phyloP scores from a whole-genome alignment of 2,329 filamentous ascomycete species.

The Curvularia lunata region DNA sequence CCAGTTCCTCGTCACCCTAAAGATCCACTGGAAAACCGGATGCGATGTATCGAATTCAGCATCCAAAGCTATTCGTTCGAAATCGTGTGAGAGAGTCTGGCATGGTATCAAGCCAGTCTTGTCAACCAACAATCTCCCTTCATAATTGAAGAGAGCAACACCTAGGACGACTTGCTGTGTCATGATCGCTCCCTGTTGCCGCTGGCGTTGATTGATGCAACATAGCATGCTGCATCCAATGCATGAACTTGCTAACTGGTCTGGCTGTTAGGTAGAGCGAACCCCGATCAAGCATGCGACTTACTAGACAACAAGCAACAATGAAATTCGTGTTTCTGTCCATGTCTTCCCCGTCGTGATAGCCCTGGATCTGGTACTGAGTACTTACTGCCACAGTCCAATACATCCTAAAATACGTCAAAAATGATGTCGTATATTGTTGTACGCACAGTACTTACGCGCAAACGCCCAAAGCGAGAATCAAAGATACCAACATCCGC shows the following conservation, averaged over 20 bases:
- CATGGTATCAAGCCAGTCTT: conserved; percentile 72
- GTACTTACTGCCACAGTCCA: conserved; percentile 80
- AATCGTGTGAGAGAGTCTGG: conserved; percentile 75
- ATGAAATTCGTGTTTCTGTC: conserved; percentile 70
- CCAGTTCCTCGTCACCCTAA: conserved; percentile 82
- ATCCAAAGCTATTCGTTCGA: conserved; percentile 60
- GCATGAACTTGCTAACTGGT: conserved; percentile 51
- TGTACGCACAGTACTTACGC: conserved; percentile 50
- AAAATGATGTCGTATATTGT: neutral
- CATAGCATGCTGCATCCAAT: conserved; percentile 45
- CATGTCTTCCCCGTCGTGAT: conserved; percentile 49
- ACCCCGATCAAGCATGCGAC: conserved; percentile 59
- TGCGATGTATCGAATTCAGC: conserved; percentile 79
- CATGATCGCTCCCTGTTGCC: conserved; percentile 51
- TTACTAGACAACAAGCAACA: conserved; percentile 73
- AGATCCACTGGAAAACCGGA: conserved; percentile 86
- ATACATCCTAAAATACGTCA: conserved; percentile 65
- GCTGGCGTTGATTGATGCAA: conserved; percentile 48
- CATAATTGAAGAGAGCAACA: conserved; percentile 70
- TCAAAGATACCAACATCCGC: conserved; percentile 67
- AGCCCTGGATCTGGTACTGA: conserved; percentile 63
- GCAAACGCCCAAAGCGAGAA: conserved; percentile 76
- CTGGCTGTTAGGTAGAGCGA: conserved; percentile 64
- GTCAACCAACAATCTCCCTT: conserved; percentile 71
- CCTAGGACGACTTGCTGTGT: conserved; percentile 63